A percentile compares a stretch with the other conserved stretches of the same genome.
These are phyloP conservation scores for Lichtheimia corymbifera DNA, from an alignment of 371 early-diverging fungal species.

Conservation along the genomic window DNA sequence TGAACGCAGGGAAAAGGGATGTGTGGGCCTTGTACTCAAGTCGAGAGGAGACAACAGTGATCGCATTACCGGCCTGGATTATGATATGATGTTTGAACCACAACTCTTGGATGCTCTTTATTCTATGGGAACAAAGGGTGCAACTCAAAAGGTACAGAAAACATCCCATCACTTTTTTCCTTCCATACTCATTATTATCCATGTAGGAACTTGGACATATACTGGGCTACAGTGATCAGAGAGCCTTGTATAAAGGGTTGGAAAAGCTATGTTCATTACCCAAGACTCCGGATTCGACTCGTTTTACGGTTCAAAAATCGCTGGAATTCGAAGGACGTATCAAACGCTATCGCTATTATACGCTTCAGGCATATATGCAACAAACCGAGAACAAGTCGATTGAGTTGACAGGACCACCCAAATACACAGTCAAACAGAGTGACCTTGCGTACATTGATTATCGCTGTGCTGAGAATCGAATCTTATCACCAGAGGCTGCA, in stretches of 20 bases:
- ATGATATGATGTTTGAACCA: slow-evolving; percentile 17
- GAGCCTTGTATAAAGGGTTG: slow-evolving; percentile 21
- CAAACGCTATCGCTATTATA: slow-evolving; percentile 39
- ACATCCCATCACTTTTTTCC: neutral
- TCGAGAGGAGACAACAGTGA: neutral
- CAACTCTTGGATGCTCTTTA: slow-evolving; percentile 21
- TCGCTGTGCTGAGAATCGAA: neutral
- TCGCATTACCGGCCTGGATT: slow-evolving; percentile 5
- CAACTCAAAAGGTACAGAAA: slow-evolving; percentile 27
- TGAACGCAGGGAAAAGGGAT: neutral
- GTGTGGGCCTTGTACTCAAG: neutral
- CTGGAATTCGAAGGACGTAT: slow-evolving; percentile 41
- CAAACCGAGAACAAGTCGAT: slow-evolving; percentile 13
- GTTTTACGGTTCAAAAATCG: slow-evolving; percentile 20
- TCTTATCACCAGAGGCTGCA: too few relatives aligned
- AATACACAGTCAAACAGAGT: neutral
- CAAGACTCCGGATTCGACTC: neutral
- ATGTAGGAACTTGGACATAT: slow-evolving; percentile 16
- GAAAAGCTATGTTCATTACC: slow-evolving; percentile 14
- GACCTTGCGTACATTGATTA: slow-evolving; percentile 11
- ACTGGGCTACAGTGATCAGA: slow-evolving; percentile 16
- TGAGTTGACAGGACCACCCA: slow-evolving; percentile 11
- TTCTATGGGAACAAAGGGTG: slow-evolving; percentile 21
- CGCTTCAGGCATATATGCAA: slow-evolving; percentile 19
- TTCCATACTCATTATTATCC: neutral